phyloP scores from a whole-genome alignment of 2,329 filamentous ascomycete species.

The Penicillium sp. region DNA sequence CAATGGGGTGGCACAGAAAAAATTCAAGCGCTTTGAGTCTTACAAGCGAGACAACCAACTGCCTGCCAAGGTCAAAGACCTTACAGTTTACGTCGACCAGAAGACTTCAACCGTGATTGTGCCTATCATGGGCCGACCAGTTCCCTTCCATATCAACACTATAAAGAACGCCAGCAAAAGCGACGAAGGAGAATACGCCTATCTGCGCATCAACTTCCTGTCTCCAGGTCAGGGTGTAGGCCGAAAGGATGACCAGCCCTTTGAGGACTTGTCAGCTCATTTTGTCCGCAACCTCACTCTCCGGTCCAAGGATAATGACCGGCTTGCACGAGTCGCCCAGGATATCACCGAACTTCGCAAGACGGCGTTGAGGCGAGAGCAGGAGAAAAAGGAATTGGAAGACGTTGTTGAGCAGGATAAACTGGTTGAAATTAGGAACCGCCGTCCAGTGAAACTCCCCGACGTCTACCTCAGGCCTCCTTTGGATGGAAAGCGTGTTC shows the following conservation, averaged over 20 bases:
- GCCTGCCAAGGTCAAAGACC: conserved; percentile 74
- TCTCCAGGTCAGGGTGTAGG: conserved; percentile 97
- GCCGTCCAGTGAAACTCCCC: conserved; percentile 82
- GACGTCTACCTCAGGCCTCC: conserved; percentile 95
- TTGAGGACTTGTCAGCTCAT: conserved; percentile 92
- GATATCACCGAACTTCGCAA: conserved; percentile 97
- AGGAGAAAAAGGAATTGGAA: conserved; percentile 99
- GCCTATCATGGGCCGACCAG: conserved; percentile 94
- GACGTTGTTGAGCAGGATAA: conserved; percentile 99
- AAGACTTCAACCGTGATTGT: conserved; percentile 90
- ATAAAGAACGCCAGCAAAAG: conserved; percentile 99
- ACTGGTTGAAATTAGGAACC: conserved; percentile 88
- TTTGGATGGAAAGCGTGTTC: conserved; percentile 93
- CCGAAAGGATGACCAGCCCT: conserved; percentile 94
- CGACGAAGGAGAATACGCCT: conserved; percentile 90
- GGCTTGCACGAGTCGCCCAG: conserved; percentile 85
- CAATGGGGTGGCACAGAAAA: conserved; percentile 91
- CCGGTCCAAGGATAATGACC: conserved; percentile 81
- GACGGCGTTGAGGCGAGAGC: conserved; percentile 84
- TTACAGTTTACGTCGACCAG: conserved; percentile 84
- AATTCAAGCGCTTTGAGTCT: conserved; percentile 98
- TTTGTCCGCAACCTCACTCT: conserved; percentile 96
- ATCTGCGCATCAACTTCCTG: conserved; percentile 93
- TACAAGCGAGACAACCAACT: conserved; percentile 98
- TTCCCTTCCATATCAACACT: conserved; percentile 96